Evolutionary conservation across 192 early-diverging fungal species (phyloP).

Genomic region (Coemansia reversa): DNA sequence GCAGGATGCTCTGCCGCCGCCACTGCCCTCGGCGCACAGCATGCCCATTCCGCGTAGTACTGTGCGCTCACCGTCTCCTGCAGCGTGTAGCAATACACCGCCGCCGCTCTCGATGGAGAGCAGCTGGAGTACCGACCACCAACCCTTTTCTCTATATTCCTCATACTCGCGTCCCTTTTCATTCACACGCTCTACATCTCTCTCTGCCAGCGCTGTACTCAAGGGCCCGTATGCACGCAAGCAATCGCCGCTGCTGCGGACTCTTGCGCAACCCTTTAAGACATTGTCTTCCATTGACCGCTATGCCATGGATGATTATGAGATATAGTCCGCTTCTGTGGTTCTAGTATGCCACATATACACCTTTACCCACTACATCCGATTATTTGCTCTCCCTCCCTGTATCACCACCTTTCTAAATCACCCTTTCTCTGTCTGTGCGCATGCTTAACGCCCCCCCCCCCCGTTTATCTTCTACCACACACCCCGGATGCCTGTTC

Average conservation of each 20-base stretch:
- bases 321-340: constrained; percentile 7
- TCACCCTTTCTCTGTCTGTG: background rate
- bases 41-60: constrained; percentile 5
- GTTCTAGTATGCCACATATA: constrained; percentile 1
- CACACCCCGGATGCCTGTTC: background rate
- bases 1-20: constrained; percentile 11
- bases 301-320: constrained; percentile 45
- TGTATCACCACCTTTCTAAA: background rate
- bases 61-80: constrained; percentile 5
- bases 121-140: constrained; percentile 42
- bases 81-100: constrained; percentile 15
- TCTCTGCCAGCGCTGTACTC: constrained; percentile 19
- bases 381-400: background rate
- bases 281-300: constrained; percentile 32
- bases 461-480: background rate
- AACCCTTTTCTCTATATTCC: constrained; percentile 17
- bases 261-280: constrained; percentile 27
- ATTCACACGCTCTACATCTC: constrained; percentile 39
- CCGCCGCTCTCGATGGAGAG: constrained; percentile 38
- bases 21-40: constrained; percentile 17
- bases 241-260: constrained; percentile 31
- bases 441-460: background rate
- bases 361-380: background rate
- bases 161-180: constrained; percentile 46
- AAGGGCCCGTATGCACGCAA: constrained; percentile 29